These are phyloP conservation scores for Lecanicillium sp. DNA, from an alignment of 2,329 filamentous ascomycete genomes.

Conservation along the genomic window DNA sequence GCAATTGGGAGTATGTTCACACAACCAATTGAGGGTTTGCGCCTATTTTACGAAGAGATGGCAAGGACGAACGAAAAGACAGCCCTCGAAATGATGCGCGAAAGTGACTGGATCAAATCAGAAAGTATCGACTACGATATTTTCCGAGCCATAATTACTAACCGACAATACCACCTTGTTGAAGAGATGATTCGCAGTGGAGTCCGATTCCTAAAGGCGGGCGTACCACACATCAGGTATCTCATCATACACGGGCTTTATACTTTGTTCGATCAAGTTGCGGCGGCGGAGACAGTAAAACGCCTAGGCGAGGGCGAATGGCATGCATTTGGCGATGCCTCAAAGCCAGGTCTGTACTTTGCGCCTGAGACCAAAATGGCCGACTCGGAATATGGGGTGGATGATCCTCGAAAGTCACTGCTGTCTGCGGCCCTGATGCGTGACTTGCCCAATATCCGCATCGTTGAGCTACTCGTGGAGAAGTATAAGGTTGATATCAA, in stretches of 20 bases:
- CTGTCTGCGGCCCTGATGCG: not conserved
- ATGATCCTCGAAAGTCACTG: not conserved
- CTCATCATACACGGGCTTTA: slow-evolving; percentile 1
- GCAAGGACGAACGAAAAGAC: too few relatives aligned
- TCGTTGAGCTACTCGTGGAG: slow-evolving; percentile 5
- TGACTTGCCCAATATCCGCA: slow-evolving; percentile 5
- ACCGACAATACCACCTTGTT: slow-evolving; percentile 4
- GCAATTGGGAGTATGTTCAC: not conserved
- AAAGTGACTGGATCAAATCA: slow-evolving; percentile 1
- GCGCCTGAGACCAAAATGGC: not conserved
- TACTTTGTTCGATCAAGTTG: not conserved
- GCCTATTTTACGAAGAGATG: not conserved
- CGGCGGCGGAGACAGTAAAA: not conserved
- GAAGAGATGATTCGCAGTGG: not conserved
- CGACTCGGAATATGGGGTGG: too few relatives aligned
- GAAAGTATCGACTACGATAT: not conserved
- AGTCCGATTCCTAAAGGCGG: not conserved
- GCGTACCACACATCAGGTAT: slow-evolving; percentile 1
- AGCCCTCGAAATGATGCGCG: not conserved
- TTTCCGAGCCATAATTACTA: not conserved
- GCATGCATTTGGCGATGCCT: slow-evolving; percentile 5
- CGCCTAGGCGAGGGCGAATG: slow-evolving; percentile 3
- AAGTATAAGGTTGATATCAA: slow-evolving; percentile 10
- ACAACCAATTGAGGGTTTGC: not conserved
- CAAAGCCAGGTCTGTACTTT: slow-evolving; percentile 4